Conservation (phyloP, 1,284 basidiomycete genomes). For the Schizophyllum amplum region DNA sequence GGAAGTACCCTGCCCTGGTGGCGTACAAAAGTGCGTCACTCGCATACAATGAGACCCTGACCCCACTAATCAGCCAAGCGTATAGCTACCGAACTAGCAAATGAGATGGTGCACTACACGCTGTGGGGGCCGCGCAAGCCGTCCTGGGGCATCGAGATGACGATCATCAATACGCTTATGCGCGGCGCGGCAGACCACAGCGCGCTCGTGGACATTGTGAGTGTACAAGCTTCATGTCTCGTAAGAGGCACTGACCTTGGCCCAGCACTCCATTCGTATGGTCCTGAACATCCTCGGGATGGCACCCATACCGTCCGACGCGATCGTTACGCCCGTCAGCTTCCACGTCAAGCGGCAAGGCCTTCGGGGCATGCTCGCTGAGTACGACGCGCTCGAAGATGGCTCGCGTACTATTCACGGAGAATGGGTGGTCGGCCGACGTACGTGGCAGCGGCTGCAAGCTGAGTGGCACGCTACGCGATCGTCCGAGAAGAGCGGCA, state of each 20-base stretch:
- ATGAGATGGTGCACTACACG: conserved; percentile 64
- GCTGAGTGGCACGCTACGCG: conserved; percentile 65
- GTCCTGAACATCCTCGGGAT: conserved; percentile 78
- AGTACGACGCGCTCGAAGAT: conserved; percentile 66
- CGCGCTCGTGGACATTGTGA: conserved; percentile 78
- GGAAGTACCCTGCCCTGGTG: conserved; percentile 59
- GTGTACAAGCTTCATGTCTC: conserved; percentile 16
- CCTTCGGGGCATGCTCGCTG: conserved; percentile 71
- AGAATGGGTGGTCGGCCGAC: conserved; percentile 94
- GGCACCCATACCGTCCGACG: conserved; percentile 87
- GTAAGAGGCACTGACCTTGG: conserved; percentile 3
- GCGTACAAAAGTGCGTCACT: conserved; percentile 54
- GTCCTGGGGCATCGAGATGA: conserved; percentile 89
- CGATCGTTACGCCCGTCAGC: conserved; percentile 91
- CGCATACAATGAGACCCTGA: background rate
- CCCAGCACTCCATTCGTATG: conserved; percentile 64
- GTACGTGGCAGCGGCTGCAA: conserved; percentile 85
- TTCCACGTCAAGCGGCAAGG: conserved; percentile 74
- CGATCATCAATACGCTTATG: conserved; percentile 76
- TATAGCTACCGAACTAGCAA: conserved; percentile 61
- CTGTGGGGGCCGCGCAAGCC: conserved; percentile 77
- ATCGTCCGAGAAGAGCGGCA: conserved; percentile 9
- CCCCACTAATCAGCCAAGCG: background rate
- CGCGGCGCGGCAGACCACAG: conserved; percentile 81
- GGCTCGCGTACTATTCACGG: conserved; percentile 80